Conservation (phyloP, 768 basidiomycete genomes). For the Termitomyces sp. region DNA sequence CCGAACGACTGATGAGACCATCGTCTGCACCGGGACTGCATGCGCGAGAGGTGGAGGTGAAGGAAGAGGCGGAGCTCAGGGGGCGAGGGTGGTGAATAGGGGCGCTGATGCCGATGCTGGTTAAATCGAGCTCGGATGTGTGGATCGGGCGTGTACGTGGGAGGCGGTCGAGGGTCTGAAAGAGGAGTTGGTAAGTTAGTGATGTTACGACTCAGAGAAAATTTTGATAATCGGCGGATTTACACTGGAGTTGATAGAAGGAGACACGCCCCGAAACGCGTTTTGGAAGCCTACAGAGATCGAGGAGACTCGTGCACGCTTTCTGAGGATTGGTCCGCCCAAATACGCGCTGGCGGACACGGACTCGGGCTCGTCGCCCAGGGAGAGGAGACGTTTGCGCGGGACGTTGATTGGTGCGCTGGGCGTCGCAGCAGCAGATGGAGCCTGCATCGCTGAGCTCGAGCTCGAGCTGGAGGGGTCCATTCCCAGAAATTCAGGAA, state of each 20-base stretch:
- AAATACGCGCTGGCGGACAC: slow-evolving; percentile 11
- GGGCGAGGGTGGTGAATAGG: slow-evolving; percentile 6
- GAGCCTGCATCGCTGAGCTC: neutral
- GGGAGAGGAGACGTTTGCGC: slow-evolving; percentile 6
- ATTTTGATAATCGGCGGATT: neutral
- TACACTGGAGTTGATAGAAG: neutral
- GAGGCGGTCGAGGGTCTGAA: neutral
- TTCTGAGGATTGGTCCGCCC: slow-evolving; percentile 16
- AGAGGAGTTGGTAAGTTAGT: neutral
- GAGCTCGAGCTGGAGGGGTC: neutral
- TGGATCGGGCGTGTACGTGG: neutral
- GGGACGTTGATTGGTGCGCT: neutral
- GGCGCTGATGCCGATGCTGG: neutral
- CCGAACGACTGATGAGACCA: slow-evolving; percentile 16
- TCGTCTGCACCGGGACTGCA: slow-evolving; percentile 19
- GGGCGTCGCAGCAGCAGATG: neutral
- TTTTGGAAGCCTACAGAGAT: neutral
- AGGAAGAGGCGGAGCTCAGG: slow-evolving; percentile 24
- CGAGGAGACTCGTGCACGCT: slow-evolving; percentile 30
- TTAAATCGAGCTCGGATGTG: neutral
- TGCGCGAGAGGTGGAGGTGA: slow-evolving; percentile 19
- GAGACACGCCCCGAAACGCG: neutral
- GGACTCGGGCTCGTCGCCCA: slow-evolving; percentile 14
- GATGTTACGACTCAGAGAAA: neutral
- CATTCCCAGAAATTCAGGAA: neutral